phyloP scores from a whole-genome alignment of 2,329 filamentous ascomycete species.

The Microdochium paspali region DNA sequence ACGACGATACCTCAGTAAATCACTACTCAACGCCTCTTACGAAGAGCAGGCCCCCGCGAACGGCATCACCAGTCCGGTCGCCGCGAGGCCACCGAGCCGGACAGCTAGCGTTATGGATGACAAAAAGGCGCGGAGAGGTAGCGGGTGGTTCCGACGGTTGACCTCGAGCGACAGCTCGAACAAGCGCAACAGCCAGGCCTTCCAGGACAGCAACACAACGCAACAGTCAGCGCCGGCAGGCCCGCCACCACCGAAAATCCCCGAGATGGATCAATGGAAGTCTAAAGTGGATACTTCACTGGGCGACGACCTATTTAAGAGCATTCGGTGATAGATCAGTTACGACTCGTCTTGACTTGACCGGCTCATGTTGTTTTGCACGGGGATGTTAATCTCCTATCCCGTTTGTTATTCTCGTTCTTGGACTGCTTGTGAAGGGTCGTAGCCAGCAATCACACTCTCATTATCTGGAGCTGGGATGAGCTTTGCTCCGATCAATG shows the following conservation, averaged over 20 bases:
- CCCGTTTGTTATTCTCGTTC: neutral
- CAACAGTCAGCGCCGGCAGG: slow-evolving; percentile 32
- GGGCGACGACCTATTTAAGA: slow-evolving; percentile 47
- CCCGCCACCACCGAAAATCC: slow-evolving; percentile 52
- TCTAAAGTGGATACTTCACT: slow-evolving; percentile 35
- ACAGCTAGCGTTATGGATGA: slow-evolving; percentile 40
- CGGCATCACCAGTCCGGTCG: slow-evolving; percentile 17
- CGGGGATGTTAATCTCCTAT: neutral
- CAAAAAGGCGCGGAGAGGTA: slow-evolving; percentile 44
- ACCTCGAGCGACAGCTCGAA: slow-evolving; percentile 26
- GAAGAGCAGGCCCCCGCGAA: slow-evolving; percentile 28
- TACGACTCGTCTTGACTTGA: neutral
- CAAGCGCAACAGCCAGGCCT: slow-evolving; percentile 3
- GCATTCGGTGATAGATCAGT: slow-evolving; percentile 37
- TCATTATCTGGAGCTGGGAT: neutral
- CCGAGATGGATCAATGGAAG: slow-evolving; percentile 44
- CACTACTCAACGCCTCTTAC: slow-evolving; percentile 43
- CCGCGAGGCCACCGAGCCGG: slow-evolving; percentile 39
- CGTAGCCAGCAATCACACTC: neutral
- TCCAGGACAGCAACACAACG: slow-evolving; percentile 18
- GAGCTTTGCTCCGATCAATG: neutral
- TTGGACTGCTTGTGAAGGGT: neutral
- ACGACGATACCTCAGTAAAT: slow-evolving; percentile 47
- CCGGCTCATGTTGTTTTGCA: neutral
- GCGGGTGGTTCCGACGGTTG: slow-evolving; percentile 50